Base-by-base conservation (phyloP, 192 early-diverging fungal genomes). In the Diversispora eburnea region DNA sequence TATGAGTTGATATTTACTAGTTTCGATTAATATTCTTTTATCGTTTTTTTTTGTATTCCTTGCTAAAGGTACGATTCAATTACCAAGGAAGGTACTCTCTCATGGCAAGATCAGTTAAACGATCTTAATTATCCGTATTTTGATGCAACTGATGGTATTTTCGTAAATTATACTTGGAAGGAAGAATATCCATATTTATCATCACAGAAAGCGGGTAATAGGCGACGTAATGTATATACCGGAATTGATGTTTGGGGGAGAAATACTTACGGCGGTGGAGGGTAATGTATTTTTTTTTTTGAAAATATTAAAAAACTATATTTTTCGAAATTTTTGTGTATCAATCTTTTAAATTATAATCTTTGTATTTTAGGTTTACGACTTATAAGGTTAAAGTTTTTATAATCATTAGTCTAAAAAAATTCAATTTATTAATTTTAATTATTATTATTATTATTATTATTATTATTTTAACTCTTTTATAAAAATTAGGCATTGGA, bases 221-320 rank as follows among this genome's bases (percentile, higher is more conserved):
- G 79, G 4, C 75, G 77, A 12, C 22, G 79, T 12, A 80, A 88
- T 65, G 80, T 91, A 5, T 90, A 80, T 59, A 84, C 83, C 42
- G 89, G 89, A 0, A 89, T 84, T 9, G 89, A 91, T 76, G 84
- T 90, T 48, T 91, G 86, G 86, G 89, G 89, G 0, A 69, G 89
- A 22, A 80, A 78, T 47, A 88, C 82, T 3, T 88, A 77, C 75
- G 87, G 87, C 17, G 87, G 82, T 9, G 86, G 86, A 10, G 83
- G 83, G 3, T 87, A 55, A 54, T 25, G 9, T 41, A 8, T 22
- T 43, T 8, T 25, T 33, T 8, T 25, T 7, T 52, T 25, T 19
- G 0, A 5, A 60, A 60, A 3, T 3, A 10, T 2, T 19, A 0
- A 5, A 20, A 20, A 33, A 60, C 10, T 33, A 78, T 73, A 12